phyloP scores from a whole-genome alignment of 2,329 filamentous ascomycete species.

The Paecilomyces formosus region DNA sequence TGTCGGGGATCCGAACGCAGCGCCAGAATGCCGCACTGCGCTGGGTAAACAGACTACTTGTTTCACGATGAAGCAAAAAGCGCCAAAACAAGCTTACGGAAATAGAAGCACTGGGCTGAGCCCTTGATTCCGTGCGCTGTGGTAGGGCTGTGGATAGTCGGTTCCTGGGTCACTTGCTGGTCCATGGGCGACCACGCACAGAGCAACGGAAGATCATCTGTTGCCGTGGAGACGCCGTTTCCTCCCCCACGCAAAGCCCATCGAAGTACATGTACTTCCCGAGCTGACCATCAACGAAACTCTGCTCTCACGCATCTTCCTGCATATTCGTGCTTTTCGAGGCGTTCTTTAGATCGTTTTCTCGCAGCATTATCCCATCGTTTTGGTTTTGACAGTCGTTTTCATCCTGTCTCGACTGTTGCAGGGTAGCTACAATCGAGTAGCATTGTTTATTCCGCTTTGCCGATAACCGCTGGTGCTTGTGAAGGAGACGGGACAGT shows the following conservation, averaged over 20 bases:
- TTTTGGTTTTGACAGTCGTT: neutral
- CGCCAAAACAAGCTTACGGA: neutral
- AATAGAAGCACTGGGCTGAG: neutral
- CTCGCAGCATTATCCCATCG: neutral
- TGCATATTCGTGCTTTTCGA: neutral
- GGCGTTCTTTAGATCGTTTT: neutral
- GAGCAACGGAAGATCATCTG: neutral
- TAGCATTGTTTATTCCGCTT: neutral
- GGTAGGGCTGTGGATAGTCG: neutral
- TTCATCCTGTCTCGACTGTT: neutral
- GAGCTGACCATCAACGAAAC: neutral
- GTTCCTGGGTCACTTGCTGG: neutral
- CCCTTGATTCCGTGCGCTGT: neutral
- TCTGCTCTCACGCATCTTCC: neutral
- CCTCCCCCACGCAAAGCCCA: neutral
- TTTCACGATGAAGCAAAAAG: neutral
- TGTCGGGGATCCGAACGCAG: no score
- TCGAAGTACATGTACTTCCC: neutral
- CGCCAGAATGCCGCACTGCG: no score
- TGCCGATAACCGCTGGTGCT: neutral
- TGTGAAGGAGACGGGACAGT: neutral
- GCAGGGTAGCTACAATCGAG: neutral
- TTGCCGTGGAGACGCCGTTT: neutral
- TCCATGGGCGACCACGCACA: neutral
- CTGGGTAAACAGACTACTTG: neutral